Evolutionary conservation across 345 rosid genomes (phyloP).

Genomic region (Luvunga scandens): DNA sequence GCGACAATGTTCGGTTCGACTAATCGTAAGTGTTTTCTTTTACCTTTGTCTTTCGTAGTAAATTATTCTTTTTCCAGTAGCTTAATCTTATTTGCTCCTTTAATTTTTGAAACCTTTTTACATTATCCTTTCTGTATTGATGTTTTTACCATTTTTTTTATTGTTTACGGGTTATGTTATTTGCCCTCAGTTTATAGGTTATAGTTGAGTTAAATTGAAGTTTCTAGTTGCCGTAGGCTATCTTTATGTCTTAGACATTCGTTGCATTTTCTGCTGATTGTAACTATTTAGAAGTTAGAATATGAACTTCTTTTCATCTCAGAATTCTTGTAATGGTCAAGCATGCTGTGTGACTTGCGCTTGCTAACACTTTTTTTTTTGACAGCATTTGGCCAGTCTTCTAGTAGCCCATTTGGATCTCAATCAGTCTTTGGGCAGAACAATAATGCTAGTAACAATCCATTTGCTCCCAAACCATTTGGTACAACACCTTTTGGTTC

Average conservation of each 20-base stretch:
- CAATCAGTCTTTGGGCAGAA: constrained; percentile 74
- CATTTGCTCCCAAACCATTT: constrained; percentile 71
- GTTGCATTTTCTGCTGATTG: neutral
- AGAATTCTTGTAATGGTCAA: neutral
- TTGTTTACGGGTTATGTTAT: neutral
- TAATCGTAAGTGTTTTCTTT: constrained; percentile 42
- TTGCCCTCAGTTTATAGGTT: neutral
- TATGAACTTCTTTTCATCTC: no score
- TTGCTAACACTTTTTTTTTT: neutral
- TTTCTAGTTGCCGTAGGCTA: neutral
- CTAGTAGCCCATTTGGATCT: constrained; percentile 67
- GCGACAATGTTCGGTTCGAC: constrained; percentile 55
- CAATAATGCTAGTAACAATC: constrained; percentile 54
- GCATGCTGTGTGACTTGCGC: neutral
- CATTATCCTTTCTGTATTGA: neutral
- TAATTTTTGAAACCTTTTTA: neutral
- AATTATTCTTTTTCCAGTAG: neutral
- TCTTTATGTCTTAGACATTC: neutral
- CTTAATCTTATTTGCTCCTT: neutral
- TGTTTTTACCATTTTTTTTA: neutral
- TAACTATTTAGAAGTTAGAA: neutral
- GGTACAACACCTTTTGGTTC: constrained; percentile 70
- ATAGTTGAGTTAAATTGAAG: neutral
- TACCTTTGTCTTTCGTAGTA: constrained; percentile 2
- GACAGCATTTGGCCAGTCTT: constrained; percentile 81